Evolutionary conservation across 352 stramenopile species (phyloP).

Genomic region (Globisporangium cylindrosporum): DNA sequence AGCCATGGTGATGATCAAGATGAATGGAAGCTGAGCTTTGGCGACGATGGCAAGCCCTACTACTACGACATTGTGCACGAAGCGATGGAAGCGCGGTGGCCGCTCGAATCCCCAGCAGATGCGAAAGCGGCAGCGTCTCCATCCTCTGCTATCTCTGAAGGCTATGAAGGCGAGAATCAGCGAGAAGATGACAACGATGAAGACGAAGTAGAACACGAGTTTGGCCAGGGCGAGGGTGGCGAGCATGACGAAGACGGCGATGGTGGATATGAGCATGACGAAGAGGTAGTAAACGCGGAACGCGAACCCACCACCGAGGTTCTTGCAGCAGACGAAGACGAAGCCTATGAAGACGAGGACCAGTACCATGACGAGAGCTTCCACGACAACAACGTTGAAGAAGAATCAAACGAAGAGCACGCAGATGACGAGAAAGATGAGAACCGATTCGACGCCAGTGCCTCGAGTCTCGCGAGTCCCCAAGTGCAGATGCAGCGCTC

Average conservation of each 20-base stretch:
- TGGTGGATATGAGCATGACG: not conserved
- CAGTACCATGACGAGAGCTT: slow-evolving; percentile 17
- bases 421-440: not conserved
- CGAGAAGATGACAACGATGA: not conserved
- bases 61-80: slow-evolving; percentile 24
- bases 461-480: not conserved
- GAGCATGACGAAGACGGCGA: slow-evolving; percentile 8
- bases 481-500: not conserved
- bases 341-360: slow-evolving; percentile 12
- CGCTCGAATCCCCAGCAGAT: slow-evolving; percentile 3
- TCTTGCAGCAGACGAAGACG: slow-evolving; percentile 8
- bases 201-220: not conserved
- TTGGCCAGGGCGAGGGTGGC: slow-evolving; percentile 7
- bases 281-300: not conserved
- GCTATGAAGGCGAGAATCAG: slow-evolving; percentile 2
- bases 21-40: slow-evolving; percentile 5
- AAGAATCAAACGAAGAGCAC: not conserved
- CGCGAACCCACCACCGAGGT: not conserved
- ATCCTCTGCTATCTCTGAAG: not conserved
- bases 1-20: slow-evolving; percentile 1
- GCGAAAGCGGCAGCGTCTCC: not conserved
- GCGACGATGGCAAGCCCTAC: slow-evolving; percentile 14
- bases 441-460: not conserved
- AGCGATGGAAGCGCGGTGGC: slow-evolving; percentile 23
- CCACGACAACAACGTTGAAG: not conserved